These are phyloP conservation scores for Boletus huronensis DNA, from an alignment of 768 basidiomycete species.

Conservation along the genomic window DNA sequence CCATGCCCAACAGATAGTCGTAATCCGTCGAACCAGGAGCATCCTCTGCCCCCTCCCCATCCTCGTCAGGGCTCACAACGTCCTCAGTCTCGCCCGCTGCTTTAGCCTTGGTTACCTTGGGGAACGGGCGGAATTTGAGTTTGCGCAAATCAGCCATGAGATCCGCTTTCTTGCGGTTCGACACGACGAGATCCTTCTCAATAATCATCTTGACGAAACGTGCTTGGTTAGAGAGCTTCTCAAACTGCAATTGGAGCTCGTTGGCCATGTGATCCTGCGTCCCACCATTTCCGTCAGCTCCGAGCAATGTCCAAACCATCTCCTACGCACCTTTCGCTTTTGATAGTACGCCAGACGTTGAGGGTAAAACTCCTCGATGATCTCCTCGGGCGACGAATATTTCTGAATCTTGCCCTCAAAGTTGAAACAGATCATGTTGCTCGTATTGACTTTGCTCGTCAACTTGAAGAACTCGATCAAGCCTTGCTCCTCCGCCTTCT, in stretches of 20 bases:
- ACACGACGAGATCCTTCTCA: constrained; percentile 73
- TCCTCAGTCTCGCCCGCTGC: constrained; percentile 64
- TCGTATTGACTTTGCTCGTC: constrained; percentile 75
- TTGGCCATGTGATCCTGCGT: constrained; percentile 77
- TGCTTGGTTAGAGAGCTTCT: constrained; percentile 90
- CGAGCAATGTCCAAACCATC: neutral
- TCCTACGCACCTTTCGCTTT: constrained; percentile 77
- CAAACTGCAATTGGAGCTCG: constrained; percentile 76
- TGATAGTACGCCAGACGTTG: constrained; percentile 87
- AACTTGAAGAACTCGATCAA: constrained; percentile 91
- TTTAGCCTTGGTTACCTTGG: constrained; percentile 69
- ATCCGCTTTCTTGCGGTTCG: constrained; percentile 84
- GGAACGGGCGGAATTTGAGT: constrained; percentile 87
- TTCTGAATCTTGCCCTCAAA: constrained; percentile 93
- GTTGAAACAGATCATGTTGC: constrained; percentile 99
- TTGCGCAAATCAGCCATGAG: constrained; percentile 81
- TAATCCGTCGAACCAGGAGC: constrained; percentile 59
- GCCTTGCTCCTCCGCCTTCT: constrained; percentile 88
- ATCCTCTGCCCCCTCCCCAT: constrained; percentile 39
- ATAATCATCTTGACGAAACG: constrained; percentile 97
- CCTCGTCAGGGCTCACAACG: constrained; percentile 50
- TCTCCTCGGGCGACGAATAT: constrained; percentile 85
- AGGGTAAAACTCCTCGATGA: constrained; percentile 91
- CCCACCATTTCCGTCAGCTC: neutral
- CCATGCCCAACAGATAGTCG: constrained; percentile 93